These are phyloP conservation scores for Penicillium sp. DNA, from an alignment of 2,329 filamentous ascomycete species.

Conservation along the genomic window DNA sequence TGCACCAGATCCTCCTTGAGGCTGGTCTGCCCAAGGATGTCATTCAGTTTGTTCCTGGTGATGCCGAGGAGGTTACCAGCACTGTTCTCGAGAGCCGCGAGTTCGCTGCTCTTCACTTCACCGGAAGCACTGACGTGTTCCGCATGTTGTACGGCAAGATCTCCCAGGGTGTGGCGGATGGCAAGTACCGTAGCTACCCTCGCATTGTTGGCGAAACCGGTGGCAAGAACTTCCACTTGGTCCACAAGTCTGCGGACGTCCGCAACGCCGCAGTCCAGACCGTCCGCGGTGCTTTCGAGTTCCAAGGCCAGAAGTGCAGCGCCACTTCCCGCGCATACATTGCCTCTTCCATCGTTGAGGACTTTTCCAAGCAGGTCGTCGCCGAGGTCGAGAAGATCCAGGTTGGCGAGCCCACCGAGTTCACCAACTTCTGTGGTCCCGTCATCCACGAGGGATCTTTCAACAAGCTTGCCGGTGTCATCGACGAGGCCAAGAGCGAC, in stretches of 20 bases:
- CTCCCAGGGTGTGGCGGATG: slow-evolving; percentile 75
- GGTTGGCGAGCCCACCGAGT: slow-evolving; percentile 69
- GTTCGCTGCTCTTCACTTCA: slow-evolving; percentile 93
- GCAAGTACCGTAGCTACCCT: slow-evolving; percentile 81
- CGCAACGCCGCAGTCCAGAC: slow-evolving; percentile 79
- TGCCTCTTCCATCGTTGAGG: slow-evolving; percentile 71
- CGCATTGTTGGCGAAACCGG: slow-evolving; percentile 89
- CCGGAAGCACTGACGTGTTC: slow-evolving; percentile 90
- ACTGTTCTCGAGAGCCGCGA: slow-evolving; percentile 73
- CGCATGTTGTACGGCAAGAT: slow-evolving; percentile 85
- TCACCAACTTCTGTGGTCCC: slow-evolving; percentile 80
- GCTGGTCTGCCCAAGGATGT: slow-evolving; percentile 86
- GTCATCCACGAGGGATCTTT: slow-evolving; percentile 83
- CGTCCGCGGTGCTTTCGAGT: slow-evolving; percentile 85
- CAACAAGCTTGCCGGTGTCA: slow-evolving; percentile 74
- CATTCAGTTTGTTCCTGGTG: slow-evolving; percentile 90
- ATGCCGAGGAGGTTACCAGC: slow-evolving; percentile 81
- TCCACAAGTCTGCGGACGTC: slow-evolving; percentile 76
- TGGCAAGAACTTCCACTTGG: slow-evolving; percentile 89
- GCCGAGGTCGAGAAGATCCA: slow-evolving; percentile 70
- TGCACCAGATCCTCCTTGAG: slow-evolving; percentile 88
- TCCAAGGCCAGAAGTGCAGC: slow-evolving; percentile 88
- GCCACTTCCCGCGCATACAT: slow-evolving; percentile 81
- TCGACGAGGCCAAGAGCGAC: slow-evolving; percentile 79
- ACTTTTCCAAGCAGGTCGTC: slow-evolving; percentile 68